Percentiles rank a stretch among this genome's conserved stretches.
phyloP scores from a whole-genome alignment of 1,284 basidiomycete species.

The Sporisorium scitamineum region DNA sequence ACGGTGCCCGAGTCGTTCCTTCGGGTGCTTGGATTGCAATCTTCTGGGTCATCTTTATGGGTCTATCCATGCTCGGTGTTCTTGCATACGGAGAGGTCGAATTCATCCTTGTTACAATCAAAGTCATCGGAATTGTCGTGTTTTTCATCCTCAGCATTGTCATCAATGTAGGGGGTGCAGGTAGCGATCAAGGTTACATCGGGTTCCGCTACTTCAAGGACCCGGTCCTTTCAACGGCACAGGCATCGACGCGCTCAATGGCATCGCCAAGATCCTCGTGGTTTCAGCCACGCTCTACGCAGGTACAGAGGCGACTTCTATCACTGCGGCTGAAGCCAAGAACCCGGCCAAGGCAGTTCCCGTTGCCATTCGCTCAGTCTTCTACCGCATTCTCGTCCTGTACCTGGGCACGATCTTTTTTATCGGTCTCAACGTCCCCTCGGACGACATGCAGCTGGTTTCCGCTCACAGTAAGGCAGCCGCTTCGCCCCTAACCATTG shows the following conservation, averaged over 20 bases:
- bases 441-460: slow-evolving; percentile 38
- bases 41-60: slow-evolving; percentile 55
- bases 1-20: slow-evolving; percentile 26
- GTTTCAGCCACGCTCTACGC: slow-evolving; percentile 77
- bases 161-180: slow-evolving; percentile 46
- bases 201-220: slow-evolving; percentile 62
- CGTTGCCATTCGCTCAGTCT: slow-evolving; percentile 73
- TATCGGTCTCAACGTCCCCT: slow-evolving; percentile 53
- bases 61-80: slow-evolving; percentile 41
- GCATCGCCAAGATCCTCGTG: slow-evolving; percentile 73
- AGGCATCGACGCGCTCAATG: slow-evolving; percentile 57
- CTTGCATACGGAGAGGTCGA: slow-evolving; percentile 63
- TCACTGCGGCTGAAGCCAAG: slow-evolving; percentile 54
- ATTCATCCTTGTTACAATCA: slow-evolving; percentile 51
- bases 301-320: slow-evolving; percentile 75
- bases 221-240: slow-evolving; percentile 69
- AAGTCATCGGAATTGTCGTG: slow-evolving; percentile 43
- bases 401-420: slow-evolving; percentile 71
- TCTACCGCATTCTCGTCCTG: slow-evolving; percentile 79
- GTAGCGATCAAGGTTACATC: slow-evolving; percentile 43
- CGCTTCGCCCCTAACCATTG: slow-evolving; percentile 55
- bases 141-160: slow-evolving; percentile 55
- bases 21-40: slow-evolving; percentile 46
- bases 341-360: slow-evolving; percentile 53
- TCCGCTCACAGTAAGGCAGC: slow-evolving; percentile 34